Percentiles rank a stretch among this genome's conserved stretches.
Conservation (phyloP, 179 eudicot species). For the Carnegiea gigantea region DNA sequence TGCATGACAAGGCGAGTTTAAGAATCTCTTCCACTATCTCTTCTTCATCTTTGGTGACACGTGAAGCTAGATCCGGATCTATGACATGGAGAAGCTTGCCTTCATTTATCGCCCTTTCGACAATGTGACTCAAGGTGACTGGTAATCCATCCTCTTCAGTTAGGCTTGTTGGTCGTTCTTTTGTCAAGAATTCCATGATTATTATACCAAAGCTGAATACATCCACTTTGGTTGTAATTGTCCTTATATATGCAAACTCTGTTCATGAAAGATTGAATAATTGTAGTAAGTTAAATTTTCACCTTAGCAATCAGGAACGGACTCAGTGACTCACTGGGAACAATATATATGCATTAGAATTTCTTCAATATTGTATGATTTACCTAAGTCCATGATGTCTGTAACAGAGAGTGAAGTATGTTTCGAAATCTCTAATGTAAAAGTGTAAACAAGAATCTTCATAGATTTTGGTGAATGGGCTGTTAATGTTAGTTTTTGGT, state of each 20-base stretch:
- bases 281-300: too few relatives aligned
- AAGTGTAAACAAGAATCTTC: background rate
- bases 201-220: constrained; percentile 85
- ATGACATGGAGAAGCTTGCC: constrained; percentile 37
- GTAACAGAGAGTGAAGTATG: too few relatives aligned
- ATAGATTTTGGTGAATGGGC: background rate
- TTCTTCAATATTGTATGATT: too few relatives aligned
- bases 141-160: constrained; percentile 49
- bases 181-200: constrained; percentile 70
- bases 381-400: too few relatives aligned
- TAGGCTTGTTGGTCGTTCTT: constrained; percentile 65
- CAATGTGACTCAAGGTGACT: constrained; percentile 62
- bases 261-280: constrained; percentile 12
- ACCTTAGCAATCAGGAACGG: too few relatives aligned
- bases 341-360: too few relatives aligned
- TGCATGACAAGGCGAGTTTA: constrained; percentile 67
- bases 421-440: background rate
- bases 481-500: background rate
- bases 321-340: too few relatives aligned
- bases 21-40: constrained; percentile 51
- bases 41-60: constrained; percentile 40
- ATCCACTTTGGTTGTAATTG: constrained; percentile 77
- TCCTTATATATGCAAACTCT: constrained; percentile 90
- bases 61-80: constrained; percentile 52
- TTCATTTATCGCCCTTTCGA: constrained; percentile 43